Evolutionary conservation across 208 protist genomes (phyloP).

Genomic region (Trypanosoma mega): DNA sequence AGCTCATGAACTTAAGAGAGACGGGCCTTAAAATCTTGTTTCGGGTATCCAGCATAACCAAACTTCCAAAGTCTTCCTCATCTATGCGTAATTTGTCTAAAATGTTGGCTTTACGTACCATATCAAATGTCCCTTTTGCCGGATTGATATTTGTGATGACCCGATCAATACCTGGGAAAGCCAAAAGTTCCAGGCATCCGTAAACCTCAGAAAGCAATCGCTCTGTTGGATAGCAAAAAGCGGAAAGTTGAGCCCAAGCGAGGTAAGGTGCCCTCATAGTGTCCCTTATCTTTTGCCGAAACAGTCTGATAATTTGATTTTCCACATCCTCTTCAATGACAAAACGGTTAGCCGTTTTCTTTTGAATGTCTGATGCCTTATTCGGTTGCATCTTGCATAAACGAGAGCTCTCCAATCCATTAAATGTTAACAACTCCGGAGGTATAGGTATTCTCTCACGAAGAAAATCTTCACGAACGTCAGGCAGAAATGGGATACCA

Average conservation of each 20-base stretch:
- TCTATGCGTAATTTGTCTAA: constrained; percentile 37
- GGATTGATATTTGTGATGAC: constrained; percentile 83
- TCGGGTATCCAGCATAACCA: constrained; percentile 25
- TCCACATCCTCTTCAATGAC: constrained; percentile 81
- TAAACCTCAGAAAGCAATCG: constrained; percentile 64
- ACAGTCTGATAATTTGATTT: constrained; percentile 60
- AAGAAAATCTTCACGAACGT: constrained; percentile 16
- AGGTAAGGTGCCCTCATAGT: constrained; percentile 84
- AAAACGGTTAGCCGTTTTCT: constrained; percentile 52
- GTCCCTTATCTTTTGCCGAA: constrained; percentile 44
- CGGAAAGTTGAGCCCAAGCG: constrained; percentile 85
- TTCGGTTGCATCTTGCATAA: constrained; percentile 11
- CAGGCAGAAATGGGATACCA: constrained; percentile 24
- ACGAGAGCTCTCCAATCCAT: constrained; percentile 20
- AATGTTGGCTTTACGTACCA: constrained; percentile 54
- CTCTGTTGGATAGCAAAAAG: constrained; percentile 55
- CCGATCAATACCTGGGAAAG: constrained; percentile 81
- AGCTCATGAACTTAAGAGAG: constrained; percentile 17
- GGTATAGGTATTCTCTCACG: constrained; percentile 12
- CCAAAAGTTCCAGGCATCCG: constrained; percentile 78
- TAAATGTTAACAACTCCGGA: constrained; percentile 12
- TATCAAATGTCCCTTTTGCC: constrained; percentile 58
- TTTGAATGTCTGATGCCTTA: constrained; percentile 31
- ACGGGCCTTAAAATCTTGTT: constrained; percentile 25
- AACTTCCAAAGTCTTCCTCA: constrained; percentile 27